Conservation (phyloP, 352 stramenopile genomes). For the Pythium aristosporum region DNA sequence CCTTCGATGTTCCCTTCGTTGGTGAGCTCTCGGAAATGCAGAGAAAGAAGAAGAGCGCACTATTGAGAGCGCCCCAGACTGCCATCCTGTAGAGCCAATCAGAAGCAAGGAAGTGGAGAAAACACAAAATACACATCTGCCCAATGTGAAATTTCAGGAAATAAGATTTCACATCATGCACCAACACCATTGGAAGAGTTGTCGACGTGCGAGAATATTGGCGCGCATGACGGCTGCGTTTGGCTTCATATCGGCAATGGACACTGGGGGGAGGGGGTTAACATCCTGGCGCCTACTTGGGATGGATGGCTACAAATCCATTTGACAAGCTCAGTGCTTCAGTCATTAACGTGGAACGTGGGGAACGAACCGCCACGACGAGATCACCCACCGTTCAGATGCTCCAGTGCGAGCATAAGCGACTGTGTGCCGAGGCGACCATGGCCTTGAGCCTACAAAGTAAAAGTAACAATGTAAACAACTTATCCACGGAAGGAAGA, state of each 20-base stretch:
- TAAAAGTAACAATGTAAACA: background rate
- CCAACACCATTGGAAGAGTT: too few species aligned
- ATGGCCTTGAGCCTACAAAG: constrained; percentile 72
- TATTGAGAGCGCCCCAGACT: background rate
- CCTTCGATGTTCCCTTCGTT: constrained; percentile 14
- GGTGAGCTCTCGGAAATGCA: background rate
- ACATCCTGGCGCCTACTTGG: constrained; percentile 32
- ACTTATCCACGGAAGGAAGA: too few species aligned
- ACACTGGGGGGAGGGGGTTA: background rate
- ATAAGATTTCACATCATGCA: background rate
- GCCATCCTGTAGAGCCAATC: constrained; percentile 1
- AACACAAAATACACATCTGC: background rate
- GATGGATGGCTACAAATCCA: constrained; percentile 9
- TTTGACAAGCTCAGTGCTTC: constrained; percentile 3
- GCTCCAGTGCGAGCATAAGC: constrained; percentile 85
- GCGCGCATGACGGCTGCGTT: too few species aligned
- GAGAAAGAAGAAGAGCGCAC: constrained; percentile 10
- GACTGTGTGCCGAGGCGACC: constrained; percentile 80
- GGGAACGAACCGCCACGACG: background rate
- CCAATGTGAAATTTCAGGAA: constrained; percentile 1
- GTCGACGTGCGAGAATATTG: too few species aligned
- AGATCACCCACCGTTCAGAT: constrained; percentile 67
- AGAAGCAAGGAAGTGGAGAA: background rate
- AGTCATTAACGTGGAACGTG: background rate
- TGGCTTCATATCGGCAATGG: background rate